Evolutionary conservation across 1,284 basidiomycete species (phyloP).

Genomic region (Lignosus rhinocerotis): DNA sequence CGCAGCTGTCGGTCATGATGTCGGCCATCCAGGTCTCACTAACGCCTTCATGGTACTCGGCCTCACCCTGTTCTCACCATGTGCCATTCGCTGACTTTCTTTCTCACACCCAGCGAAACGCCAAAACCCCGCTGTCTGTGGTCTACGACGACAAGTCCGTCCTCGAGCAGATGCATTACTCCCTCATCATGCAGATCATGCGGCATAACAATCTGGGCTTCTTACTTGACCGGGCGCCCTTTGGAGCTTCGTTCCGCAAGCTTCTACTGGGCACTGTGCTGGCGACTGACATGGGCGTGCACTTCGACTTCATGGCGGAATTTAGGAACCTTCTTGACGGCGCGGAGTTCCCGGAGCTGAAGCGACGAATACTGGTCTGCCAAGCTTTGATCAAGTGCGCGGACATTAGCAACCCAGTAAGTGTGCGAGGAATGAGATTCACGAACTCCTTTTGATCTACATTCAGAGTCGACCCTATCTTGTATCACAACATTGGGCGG

Average conservation of each 20-base stretch:
- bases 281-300: constrained; percentile 92
- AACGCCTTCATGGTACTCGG: constrained; percentile 83
- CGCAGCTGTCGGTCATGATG: constrained; percentile 93
- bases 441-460: constrained; percentile 3
- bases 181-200: constrained; percentile 81
- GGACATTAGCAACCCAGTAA: constrained; percentile 94
- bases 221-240: constrained; percentile 55
- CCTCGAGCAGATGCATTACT: constrained; percentile 91
- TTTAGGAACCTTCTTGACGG: constrained; percentile 52
- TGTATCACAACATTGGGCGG: constrained; percentile 89
- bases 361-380: constrained; percentile 74
- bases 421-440: constrained; percentile 40
- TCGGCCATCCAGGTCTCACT: constrained; percentile 90
- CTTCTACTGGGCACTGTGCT: constrained; percentile 80
- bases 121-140: constrained; percentile 81
- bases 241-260: constrained; percentile 63
- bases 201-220: constrained; percentile 76
- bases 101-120: constrained; percentile 73
- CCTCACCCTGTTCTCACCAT: not conserved
- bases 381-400: constrained; percentile 94
- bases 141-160: constrained; percentile 89
- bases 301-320: constrained; percentile 79
- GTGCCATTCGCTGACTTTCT: constrained; percentile 1
- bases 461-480: constrained; percentile 84
- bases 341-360: constrained; percentile 37